phyloP scores from a whole-genome alignment of 2,329 filamentous ascomycete genomes.

The Blumeriella jaapii region DNA sequence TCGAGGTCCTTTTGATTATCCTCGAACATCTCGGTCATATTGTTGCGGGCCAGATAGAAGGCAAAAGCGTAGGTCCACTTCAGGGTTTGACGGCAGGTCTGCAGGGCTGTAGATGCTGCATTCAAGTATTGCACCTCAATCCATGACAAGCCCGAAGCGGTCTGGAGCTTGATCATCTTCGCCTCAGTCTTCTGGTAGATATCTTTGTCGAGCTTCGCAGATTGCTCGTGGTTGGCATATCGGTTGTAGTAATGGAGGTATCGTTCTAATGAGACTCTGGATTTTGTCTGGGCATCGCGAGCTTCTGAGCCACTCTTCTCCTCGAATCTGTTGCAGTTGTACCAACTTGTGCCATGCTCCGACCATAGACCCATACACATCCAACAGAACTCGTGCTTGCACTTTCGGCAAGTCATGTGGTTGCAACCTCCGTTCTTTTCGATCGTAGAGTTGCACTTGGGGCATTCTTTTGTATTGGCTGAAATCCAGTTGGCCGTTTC shows the following conservation, averaged over 20 bases:
- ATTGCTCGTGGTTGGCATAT: conserved; percentile 98
- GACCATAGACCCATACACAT: conserved; percentile 99
- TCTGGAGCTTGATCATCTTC: conserved; percentile 97
- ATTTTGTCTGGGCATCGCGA: conserved; percentile 82
- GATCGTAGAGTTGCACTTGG: conserved; percentile 90
- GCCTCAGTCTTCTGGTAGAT: conserved; percentile 93
- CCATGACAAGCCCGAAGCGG: conserved; percentile 92
- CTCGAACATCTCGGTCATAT: conserved; percentile 93
- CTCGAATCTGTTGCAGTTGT: conserved; percentile 96
- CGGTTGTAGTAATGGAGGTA: conserved; percentile 99
- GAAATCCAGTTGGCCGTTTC: conserved; percentile 99
- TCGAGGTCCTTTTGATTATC: conserved; percentile 98
- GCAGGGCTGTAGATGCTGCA: conserved; percentile 81
- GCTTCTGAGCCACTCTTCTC: conserved; percentile 91
- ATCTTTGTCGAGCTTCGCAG: conserved; percentile 90
- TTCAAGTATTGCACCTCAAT: conserved; percentile 98
- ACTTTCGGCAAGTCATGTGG: conserved; percentile 95
- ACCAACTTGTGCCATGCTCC: conserved; percentile 98
- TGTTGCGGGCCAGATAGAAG: conserved; percentile 93
- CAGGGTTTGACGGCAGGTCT: conserved; percentile 93
- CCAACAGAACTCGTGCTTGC: conserved; percentile 97
- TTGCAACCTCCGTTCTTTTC: conserved; percentile 98
- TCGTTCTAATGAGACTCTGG: conserved; percentile 81
- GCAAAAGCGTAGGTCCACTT: conserved; percentile 99
- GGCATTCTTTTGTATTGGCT: conserved; percentile 96